Evolutionary conservation across 306 rosid genomes (phyloP).

Genomic region (Sicyos baderoa): DNA sequence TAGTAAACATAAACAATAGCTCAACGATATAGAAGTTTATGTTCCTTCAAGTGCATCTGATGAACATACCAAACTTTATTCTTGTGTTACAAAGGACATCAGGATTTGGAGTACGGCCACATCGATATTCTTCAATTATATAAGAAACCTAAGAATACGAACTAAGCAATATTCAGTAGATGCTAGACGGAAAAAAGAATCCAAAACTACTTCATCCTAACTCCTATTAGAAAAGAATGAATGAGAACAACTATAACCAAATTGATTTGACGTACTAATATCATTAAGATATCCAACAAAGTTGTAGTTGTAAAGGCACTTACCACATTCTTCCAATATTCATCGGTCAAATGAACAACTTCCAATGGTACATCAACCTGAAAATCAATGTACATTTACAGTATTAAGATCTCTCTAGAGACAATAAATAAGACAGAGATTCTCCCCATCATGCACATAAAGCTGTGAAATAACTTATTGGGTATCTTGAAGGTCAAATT

Average conservation of each 20-base stretch:
- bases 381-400: slow-evolving; percentile 18
- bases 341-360: slow-evolving; percentile 90
- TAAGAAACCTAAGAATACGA: slow-evolving; percentile 57
- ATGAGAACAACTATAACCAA: background rate
- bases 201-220: background rate
- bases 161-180: slow-evolving; percentile 17
- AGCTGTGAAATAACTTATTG: background rate
- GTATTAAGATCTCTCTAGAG: slow-evolving; percentile 9
- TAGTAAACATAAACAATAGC: slow-evolving; percentile 6
- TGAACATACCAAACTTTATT: slow-evolving; percentile 74
- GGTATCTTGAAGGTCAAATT: background rate
- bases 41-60: slow-evolving; percentile 12
- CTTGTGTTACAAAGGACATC: slow-evolving; percentile 94
- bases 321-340: slow-evolving; percentile 93
- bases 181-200: background rate
- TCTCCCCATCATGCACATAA: background rate
- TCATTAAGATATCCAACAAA: slow-evolving; percentile 4
- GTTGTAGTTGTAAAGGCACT: slow-evolving; percentile 15
- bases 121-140: slow-evolving; percentile 72
- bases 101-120: slow-evolving; percentile 93
- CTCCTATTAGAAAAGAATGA: too few relatives aligned
- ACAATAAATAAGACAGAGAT: background rate
- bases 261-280: background rate
- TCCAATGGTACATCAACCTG: slow-evolving; percentile 76
- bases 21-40: background rate